These are phyloP conservation scores for Epichloe scottii DNA, from an alignment of 2,329 filamentous ascomycete genomes.

Conservation along the genomic window DNA sequence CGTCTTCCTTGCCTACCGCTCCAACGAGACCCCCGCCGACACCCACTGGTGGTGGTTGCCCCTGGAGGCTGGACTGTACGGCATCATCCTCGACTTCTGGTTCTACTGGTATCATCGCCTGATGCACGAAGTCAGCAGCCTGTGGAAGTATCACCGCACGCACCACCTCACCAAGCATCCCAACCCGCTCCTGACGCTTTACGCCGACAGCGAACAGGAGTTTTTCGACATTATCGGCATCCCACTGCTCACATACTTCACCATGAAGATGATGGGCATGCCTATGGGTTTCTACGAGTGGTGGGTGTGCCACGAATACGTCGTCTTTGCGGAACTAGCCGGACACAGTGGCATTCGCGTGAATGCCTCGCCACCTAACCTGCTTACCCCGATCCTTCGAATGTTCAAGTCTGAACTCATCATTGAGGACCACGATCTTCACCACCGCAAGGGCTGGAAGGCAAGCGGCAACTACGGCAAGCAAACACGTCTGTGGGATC, in stretches of 20 bases:
- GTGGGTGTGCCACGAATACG: slow-evolving; percentile 6
- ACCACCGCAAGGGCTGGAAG: slow-evolving; percentile 7
- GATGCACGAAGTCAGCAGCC: slow-evolving; percentile 4
- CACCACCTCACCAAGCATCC: slow-evolving; percentile 7
- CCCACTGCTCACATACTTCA: slow-evolving; percentile 5
- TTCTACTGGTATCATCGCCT: slow-evolving; percentile 7
- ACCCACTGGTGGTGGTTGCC: neutral
- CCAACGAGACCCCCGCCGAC: neutral
- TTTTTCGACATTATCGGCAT: slow-evolving; percentile 5
- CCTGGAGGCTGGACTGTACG: slow-evolving; percentile 2
- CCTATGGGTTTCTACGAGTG: slow-evolving; percentile 7
- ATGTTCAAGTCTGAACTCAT: neutral
- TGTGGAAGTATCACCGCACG: slow-evolving; percentile 6
- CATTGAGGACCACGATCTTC: slow-evolving; percentile 6
- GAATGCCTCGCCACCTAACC: slow-evolving; percentile 1
- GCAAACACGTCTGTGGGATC: slow-evolving; percentile 6
- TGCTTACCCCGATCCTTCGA: slow-evolving; percentile 1
- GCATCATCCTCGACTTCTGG: slow-evolving; percentile 5
- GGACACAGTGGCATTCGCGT: slow-evolving; percentile 5
- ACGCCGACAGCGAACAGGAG: slow-evolving; percentile 5
- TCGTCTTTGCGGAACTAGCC: slow-evolving; percentile 6
- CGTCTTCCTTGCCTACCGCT: slow-evolving; percentile 1
- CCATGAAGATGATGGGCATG: slow-evolving; percentile 5
- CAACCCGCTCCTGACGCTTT: slow-evolving; percentile 3
- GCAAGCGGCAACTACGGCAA: slow-evolving; percentile 5